Conservation (phyloP, 2,329 filamentous ascomycete genomes). For the Ceratocystis huliohia region DNA sequence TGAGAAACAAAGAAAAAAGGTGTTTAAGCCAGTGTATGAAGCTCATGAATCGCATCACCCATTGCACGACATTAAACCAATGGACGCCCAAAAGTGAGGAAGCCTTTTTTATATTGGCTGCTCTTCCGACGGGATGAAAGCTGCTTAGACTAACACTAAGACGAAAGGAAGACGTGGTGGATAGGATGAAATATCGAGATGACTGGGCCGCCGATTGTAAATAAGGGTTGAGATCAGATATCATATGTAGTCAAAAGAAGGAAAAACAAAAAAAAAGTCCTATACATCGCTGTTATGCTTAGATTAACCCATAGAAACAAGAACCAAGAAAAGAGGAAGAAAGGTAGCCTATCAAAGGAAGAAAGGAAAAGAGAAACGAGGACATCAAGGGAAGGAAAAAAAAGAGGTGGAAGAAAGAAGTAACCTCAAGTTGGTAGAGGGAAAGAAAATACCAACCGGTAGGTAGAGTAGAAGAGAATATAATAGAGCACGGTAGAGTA, state of each 20-base stretch:
- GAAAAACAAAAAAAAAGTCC: background rate
- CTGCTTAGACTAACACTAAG: background rate
- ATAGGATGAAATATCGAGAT: background rate
- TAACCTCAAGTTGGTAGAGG: background rate
- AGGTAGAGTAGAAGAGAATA: background rate
- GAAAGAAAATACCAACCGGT: background rate
- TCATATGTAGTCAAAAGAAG: background rate
- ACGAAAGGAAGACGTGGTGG: background rate
- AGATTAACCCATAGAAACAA: constrained; percentile 5
- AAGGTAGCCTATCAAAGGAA: background rate
- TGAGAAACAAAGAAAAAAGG: background rate
- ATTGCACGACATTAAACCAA: too few relatives aligned
- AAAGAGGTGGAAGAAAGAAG: background rate
- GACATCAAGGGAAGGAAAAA: background rate
- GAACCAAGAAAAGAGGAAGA: background rate
- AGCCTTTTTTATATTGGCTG: background rate
- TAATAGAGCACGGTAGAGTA: background rate
- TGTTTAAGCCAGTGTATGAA: background rate
- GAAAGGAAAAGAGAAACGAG: background rate
- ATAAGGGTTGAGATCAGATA: background rate
- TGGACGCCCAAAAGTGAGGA: too few relatives aligned
- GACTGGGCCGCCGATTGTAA: background rate
- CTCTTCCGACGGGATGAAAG: background rate
- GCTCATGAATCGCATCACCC: background rate
- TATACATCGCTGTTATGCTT: background rate